phyloP scores from a whole-genome alignment of 441 rosid genomes.

The Adansonia gregorii region DNA sequence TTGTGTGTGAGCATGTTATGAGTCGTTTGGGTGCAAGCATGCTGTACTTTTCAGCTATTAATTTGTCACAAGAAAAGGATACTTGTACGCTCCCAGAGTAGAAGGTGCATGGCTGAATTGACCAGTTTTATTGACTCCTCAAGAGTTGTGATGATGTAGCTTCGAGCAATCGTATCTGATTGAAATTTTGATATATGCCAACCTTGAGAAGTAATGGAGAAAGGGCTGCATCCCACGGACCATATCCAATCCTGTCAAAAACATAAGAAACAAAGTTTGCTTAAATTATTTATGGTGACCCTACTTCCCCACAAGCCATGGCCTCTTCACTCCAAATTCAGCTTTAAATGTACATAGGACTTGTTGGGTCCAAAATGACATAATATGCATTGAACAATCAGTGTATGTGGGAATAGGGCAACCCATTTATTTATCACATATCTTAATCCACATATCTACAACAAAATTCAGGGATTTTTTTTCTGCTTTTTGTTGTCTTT shows the following conservation, averaged over 20 bases:
- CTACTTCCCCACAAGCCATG: background rate
- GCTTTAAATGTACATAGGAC: background rate
- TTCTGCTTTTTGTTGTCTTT: background rate
- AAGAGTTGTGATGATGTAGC: conserved; percentile 84
- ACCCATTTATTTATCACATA: background rate
- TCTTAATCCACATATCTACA: background rate
- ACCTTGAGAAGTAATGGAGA: conserved; percentile 84
- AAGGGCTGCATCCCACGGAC: conserved; percentile 97
- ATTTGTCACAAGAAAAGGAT: conserved; percentile 60
- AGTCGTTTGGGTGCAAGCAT: background rate
- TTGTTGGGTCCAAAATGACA: background rate
- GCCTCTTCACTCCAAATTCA: background rate
- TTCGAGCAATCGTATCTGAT: conserved; percentile 87
- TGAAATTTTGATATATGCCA: conserved; percentile 92
- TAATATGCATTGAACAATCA: background rate
- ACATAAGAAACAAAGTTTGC: background rate
- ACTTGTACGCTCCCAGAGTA: conserved; percentile 86
- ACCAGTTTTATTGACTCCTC: conserved; percentile 88
- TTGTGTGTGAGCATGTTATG: background rate
- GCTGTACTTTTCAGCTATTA: conserved; percentile 3
- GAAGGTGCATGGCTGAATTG: conserved; percentile 82
- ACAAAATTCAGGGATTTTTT: background rate
- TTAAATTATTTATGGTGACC: background rate
- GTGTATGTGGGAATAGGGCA: background rate
- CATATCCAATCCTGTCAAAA: conserved; percentile 89